Base-by-base conservation (phyloP, 2,329 filamentous ascomycete species). In the Seiridium unicorne region DNA sequence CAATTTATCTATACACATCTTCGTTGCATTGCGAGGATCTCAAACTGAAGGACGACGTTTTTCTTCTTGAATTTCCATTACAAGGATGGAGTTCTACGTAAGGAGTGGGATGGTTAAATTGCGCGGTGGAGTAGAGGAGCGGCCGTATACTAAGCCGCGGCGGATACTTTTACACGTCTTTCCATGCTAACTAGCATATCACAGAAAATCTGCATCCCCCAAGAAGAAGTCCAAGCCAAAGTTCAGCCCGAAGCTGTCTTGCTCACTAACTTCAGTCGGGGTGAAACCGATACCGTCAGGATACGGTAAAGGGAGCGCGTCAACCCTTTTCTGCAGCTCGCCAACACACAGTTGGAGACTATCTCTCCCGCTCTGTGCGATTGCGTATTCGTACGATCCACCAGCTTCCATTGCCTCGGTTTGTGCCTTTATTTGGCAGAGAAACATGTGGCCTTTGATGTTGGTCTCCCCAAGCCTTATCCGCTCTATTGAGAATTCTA, bases 401-500 rank as follows among this genome's bases (percentile, higher is more conserved):
- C 66, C 70, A 5, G 53, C 61, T 42, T 76, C 73, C 3, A 69
- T 64, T 3, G 75, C 74, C 55, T 77, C 73, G 1, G 75, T 69
- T 57, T 81, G 75, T 0, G 73, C 77, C 7, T 77, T 54, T 2
- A 77, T 69, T 67, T 79, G 76, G 6, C 62, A 66, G 2, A 72
- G 62, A 10, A 85, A 73, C 18, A 86, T 54, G 46, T 79, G 79
- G 0, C 80, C 80, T 63, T 86, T 86, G 26, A 81, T 70, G 58
- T 85, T 86, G 0, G 82, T 85, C 68, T 86, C 82, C 1, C 82
- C 84, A 8, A 70, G 64, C 0, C 68, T 67, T 46, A 80, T 71
- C 1, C 77, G 67, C 47, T 72, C 68, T 32, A 62, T 63, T 2
- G 72, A 66, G 2, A 75, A 44, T 1, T 60, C 53, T 2, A 73